Evolutionary conservation across 768 basidiomycete genomes (phyloP), one percentile per base, ranked within the genome.

Genomic region (Phlebiopsis gigantea): DNA sequence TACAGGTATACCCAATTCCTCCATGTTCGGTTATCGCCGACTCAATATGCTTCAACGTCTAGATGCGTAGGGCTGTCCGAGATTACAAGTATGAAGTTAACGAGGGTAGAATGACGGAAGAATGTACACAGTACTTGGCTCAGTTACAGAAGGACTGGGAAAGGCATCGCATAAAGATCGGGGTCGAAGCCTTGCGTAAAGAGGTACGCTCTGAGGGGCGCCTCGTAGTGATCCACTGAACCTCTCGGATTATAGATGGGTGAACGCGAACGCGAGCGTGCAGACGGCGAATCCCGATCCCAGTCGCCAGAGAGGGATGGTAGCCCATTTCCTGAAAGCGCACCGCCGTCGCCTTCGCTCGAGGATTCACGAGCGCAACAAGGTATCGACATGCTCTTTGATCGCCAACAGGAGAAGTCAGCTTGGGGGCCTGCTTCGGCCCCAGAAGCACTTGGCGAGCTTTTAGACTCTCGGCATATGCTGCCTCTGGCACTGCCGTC

Each of bases 81-180:
- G 96, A 98, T 66, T 93, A 93, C 72, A 90, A 83, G 68, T 97
- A 90, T 66, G 96, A 99, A 73, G 88, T 98, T 48, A 88, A 87
- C 66, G 97, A 99, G 70, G 79, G 84, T 0, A 80, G 79, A 58
- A 97, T 99, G 92, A 89, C 86, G 2, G 94, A 98, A 22, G 97
- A 99, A 69, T 98, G 96, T 66, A 77, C 83, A 39, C 92, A 97
- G 72, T 98, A 98, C 65, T 80, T 98, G 25, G 88, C 84, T 2
- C 96, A 98, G 65, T 76, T 99, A 8, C 95, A 98, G 72, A 95
- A 92, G 66, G 95, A 98, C 68, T 99, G 96, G 96, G 96, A 99
- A 71, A 77, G 91, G 56, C 88, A 92, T 68, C 79, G 93, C 44
- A 84, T 95, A 29, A 90, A 92, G 66, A 75, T 90, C 29, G 90